A percentile compares a stretch with the other conserved stretches of the same genome.
phyloP scores from a whole-genome alignment of 176 grass and related monocot species.

The Microstegium vimineum region DNA sequence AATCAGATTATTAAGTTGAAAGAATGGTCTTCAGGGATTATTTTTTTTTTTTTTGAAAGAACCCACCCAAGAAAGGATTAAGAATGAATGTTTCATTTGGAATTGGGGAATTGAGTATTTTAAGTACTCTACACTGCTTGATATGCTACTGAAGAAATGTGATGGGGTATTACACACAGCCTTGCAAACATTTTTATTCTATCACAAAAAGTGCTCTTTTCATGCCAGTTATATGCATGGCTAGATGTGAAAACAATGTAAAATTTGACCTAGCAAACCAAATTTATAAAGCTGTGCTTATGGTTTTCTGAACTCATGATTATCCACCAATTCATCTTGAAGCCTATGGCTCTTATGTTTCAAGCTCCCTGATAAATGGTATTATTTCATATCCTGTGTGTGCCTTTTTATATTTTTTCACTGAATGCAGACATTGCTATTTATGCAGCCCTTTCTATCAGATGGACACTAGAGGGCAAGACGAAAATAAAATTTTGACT shows the following conservation, averaged over 20 bases:
- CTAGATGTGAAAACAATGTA: not conserved
- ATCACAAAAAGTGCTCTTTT: not conserved
- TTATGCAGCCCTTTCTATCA: slow-evolving; percentile 26
- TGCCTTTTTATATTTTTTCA: not conserved
- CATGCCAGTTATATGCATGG: not conserved
- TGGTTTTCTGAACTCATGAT: not conserved
- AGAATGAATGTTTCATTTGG: not conserved
- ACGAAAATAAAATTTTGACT: not conserved
- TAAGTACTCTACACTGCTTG: not conserved
- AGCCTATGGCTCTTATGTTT: not conserved
- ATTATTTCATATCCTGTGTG: not conserved
- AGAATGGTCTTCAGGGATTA: not conserved
- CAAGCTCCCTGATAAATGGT: not conserved
- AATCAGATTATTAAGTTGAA: not conserved
- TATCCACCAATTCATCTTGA: not conserved
- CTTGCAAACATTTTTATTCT: not conserved
- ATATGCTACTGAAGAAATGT: not conserved
- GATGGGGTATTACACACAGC: not conserved
- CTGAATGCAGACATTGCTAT: not conserved
- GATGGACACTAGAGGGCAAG: slow-evolving; percentile 1
- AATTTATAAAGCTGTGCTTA: not conserved
- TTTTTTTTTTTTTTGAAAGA: too few species aligned
- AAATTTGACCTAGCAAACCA: not conserved
- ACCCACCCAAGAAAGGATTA: not conserved
- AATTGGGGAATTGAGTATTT: not conserved